Evolutionary conservation across 305 asterid genomes (phyloP).

Genomic region (Coffea humblotiana): DNA sequence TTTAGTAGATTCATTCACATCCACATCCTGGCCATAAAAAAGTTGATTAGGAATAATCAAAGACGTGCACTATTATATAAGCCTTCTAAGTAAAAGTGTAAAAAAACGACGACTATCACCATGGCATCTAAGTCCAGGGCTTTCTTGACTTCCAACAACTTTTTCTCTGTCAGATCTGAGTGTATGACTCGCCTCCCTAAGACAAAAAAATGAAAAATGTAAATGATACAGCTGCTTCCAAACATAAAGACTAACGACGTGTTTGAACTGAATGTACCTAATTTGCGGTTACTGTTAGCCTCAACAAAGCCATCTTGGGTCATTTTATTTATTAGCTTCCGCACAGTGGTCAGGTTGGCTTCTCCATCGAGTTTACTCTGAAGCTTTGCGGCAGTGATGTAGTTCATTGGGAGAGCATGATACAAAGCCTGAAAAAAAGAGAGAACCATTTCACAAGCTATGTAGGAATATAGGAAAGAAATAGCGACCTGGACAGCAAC

Average conservation of each 20-base stretch:
- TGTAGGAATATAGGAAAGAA: conserved; percentile 11
- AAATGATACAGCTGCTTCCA: conserved; percentile 11
- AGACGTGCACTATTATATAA: conserved; percentile 6
- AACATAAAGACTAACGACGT: conserved; percentile 12
- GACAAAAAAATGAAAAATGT: conserved; percentile 8
- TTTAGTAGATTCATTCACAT: conserved; percentile 41
- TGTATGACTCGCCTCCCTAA: conserved; percentile 91
- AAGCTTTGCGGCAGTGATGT: conserved; percentile 63
- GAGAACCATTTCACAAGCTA: conserved; percentile 2
- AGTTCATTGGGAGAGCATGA: conserved; percentile 80
- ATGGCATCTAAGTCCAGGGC: conserved; percentile 47
- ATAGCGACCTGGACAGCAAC: neutral
- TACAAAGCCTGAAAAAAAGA: conserved; percentile 65
- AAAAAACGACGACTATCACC: conserved; percentile 35
- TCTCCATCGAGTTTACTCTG: conserved; percentile 74
- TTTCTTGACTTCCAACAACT: conserved; percentile 68
- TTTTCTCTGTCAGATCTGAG: conserved; percentile 73
- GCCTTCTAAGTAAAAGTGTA: neutral
- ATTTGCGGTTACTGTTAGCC: conserved; percentile 66
- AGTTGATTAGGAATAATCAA: conserved; percentile 6
- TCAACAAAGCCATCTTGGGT: conserved; percentile 79
- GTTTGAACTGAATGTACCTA: conserved; percentile 46
- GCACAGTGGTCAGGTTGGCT: conserved; percentile 55
- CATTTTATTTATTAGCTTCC: conserved; percentile 90
- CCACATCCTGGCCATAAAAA: conserved; percentile 48